A percentile compares a stretch with the other conserved stretches of the same genome.
Conservation (phyloP, 208 protist species). For the Leishmania guyanensis region DNA sequence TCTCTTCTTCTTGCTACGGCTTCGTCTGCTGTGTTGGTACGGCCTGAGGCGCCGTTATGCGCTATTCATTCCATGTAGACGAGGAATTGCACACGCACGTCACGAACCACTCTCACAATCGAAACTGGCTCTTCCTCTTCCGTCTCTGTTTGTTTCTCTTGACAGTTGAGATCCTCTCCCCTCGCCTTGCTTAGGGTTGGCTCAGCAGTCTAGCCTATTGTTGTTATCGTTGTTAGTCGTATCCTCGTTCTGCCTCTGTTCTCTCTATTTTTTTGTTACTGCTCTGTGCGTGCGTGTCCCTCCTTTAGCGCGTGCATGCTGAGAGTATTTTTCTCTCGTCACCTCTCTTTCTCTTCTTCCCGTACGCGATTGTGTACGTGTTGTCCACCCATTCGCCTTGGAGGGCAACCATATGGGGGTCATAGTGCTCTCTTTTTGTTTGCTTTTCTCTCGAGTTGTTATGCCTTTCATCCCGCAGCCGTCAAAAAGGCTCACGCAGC, state of each 20-base stretch:
- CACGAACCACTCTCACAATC: neutral
- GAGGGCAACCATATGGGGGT: neutral
- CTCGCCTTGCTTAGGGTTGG: neutral
- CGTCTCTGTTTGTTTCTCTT: neutral
- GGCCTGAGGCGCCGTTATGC: no score
- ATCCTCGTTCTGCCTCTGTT: neutral
- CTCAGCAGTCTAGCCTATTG: neutral
- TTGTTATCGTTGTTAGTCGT: neutral
- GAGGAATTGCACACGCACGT: neutral
- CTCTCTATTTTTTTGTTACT: neutral
- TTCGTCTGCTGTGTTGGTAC: neutral
- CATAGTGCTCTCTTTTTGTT: constrained; percentile 1
- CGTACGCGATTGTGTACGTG: neutral
- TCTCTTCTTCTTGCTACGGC: neutral
- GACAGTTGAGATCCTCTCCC: neutral
- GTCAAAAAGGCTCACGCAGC: neutral
- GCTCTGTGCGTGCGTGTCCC: neutral
- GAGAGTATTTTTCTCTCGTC: neutral
- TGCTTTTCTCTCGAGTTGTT: neutral
- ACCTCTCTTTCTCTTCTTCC: constrained; percentile 5
- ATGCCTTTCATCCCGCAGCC: neutral
- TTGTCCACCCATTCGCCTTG: constrained; percentile 7
- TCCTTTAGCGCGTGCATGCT: neutral
- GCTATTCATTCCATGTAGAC: neutral
- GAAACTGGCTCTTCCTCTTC: neutral